phyloP scores from a whole-genome alignment of 1,139 yeast species.

The Ogataea hybrid region DNA sequence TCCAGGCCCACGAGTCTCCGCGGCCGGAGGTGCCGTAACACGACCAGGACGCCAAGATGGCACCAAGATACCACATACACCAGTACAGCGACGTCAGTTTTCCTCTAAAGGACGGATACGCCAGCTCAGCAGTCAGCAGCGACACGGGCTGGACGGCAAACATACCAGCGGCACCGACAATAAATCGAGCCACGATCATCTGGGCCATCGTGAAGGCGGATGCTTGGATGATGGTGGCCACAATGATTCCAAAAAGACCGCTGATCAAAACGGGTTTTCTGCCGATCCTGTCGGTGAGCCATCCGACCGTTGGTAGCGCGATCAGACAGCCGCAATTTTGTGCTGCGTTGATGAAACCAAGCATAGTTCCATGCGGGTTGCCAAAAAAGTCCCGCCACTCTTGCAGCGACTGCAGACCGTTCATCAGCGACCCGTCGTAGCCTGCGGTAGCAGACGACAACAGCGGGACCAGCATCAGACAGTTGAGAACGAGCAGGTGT shows the following conservation, averaged over 20 bases:
- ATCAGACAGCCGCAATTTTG: constrained; percentile 19
- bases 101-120: constrained; percentile 44
- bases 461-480: constrained; percentile 39
- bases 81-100: constrained; percentile 45
- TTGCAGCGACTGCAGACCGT: constrained; percentile 47
- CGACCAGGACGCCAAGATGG: constrained; percentile 54
- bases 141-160: constrained; percentile 44
- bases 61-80: constrained; percentile 53
- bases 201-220: constrained; percentile 41
- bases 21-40: constrained; percentile 42
- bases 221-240: constrained; percentile 47
- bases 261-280: constrained; percentile 41
- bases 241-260: constrained; percentile 41
- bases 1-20: constrained; percentile 39
- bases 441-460: constrained; percentile 49
- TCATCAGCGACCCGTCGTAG: constrained; percentile 51
- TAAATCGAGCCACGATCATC: constrained; percentile 46
- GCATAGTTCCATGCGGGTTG: constrained; percentile 26
- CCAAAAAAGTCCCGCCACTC: constrained; percentile 25
- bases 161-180: constrained; percentile 49
- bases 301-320: constrained; percentile 30
- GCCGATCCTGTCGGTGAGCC: constrained; percentile 45
- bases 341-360: constrained; percentile 29
- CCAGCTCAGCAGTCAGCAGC: constrained; percentile 38
- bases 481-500: constrained; percentile 38